These are phyloP conservation scores for Malassezia psittaci DNA, from an alignment of 1,284 basidiomycete species.

Conservation along the genomic window DNA sequence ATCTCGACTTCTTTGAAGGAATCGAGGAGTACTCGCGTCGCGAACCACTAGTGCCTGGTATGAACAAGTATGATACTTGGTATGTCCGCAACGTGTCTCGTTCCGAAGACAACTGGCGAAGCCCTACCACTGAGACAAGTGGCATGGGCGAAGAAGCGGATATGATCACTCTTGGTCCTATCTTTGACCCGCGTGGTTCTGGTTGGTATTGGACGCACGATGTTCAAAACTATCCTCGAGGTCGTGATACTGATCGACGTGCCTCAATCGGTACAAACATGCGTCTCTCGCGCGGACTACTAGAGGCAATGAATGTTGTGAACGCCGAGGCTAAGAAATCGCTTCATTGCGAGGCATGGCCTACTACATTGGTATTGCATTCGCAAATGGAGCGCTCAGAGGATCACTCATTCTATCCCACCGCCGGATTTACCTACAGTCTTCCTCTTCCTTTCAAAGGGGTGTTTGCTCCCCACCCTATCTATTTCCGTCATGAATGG, in stretches of 20 bases:
- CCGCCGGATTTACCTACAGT: constrained; percentile 46
- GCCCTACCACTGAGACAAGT: constrained; percentile 23
- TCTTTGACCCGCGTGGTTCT: constrained; percentile 47
- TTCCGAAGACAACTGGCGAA: constrained; percentile 40
- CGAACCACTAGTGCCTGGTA: constrained; percentile 41
- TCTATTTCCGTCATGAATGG: constrained; percentile 47
- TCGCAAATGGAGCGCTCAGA: constrained; percentile 42
- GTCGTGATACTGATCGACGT: constrained; percentile 37
- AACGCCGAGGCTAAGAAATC: constrained; percentile 47
- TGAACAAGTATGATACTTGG: constrained; percentile 48
- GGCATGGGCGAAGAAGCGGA: constrained; percentile 44
- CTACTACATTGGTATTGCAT: constrained; percentile 45
- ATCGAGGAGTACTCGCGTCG: constrained; percentile 42
- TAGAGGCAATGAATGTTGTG: constrained; percentile 48
- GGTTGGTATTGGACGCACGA: constrained; percentile 49
- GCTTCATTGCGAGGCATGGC: constrained; percentile 47
- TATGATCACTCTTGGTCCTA: constrained; percentile 45
- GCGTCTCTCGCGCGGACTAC: constrained; percentile 42
- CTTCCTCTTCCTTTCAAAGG: constrained; percentile 46
- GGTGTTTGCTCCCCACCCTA: constrained; percentile 46
- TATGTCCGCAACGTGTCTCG: constrained; percentile 38
- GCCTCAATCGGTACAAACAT: constrained; percentile 48
- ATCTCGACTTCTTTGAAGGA: constrained; percentile 46
- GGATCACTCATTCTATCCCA: constrained; percentile 44
- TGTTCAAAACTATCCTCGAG: constrained; percentile 45